phyloP scores from a whole-genome alignment of 192 early-diverging fungal species.

The Allomyces macrogynus region DNA sequence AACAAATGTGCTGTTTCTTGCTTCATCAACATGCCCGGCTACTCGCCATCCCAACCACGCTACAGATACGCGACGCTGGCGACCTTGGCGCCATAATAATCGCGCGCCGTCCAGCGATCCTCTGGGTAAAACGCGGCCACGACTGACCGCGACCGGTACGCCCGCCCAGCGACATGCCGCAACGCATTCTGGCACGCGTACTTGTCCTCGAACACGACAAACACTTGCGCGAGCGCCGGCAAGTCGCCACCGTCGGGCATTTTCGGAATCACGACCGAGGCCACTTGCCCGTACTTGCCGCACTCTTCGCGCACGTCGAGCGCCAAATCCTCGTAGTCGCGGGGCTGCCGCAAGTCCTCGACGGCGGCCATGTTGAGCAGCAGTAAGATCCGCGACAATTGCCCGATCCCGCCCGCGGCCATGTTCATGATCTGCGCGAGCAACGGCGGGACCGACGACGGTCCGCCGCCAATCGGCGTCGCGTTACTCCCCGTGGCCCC shows the following conservation, averaged over 20 bases:
- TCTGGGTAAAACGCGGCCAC: background rate
- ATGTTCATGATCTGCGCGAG: slow-evolving; percentile 10
- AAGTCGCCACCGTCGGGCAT: background rate
- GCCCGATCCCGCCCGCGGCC: slow-evolving; percentile 20
- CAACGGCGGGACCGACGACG: background rate
- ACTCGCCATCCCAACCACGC: background rate
- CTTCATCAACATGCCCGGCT: background rate
- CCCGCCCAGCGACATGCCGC: background rate
- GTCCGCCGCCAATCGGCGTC: slow-evolving; percentile 11
- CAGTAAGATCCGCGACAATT: slow-evolving; percentile 64
- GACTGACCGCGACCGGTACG: background rate
- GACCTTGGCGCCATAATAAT: background rate
- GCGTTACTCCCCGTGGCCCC: slow-evolving; percentile 1
- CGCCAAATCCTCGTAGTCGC: slow-evolving; percentile 56
- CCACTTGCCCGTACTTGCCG: slow-evolving; percentile 55
- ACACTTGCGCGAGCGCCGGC: background rate
- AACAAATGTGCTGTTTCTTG: background rate
- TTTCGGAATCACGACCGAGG: slow-evolving; percentile 64
- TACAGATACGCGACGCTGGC: background rate
- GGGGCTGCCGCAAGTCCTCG: slow-evolving; percentile 63
- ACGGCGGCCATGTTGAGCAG: slow-evolving; percentile 86
- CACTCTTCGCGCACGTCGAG: slow-evolving; percentile 76
- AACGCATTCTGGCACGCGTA: background rate
- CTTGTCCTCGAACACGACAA: background rate
- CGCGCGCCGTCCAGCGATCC: background rate